These are phyloP conservation scores for Rhododendron ovatum DNA, from an alignment of 148 eudicot genomes.

Conservation along the genomic window DNA sequence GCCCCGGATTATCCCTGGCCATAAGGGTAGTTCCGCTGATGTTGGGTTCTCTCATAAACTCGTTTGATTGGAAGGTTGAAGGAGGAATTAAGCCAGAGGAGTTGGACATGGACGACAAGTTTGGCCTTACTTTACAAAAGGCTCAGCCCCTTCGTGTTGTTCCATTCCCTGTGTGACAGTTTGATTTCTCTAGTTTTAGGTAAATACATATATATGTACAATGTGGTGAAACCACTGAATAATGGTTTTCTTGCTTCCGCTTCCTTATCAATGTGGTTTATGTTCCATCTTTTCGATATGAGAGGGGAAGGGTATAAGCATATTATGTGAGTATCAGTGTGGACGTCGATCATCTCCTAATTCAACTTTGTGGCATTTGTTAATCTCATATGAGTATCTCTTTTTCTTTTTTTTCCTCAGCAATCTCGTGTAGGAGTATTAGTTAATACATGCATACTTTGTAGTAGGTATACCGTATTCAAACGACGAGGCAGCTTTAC, in stretches of 20 bases:
- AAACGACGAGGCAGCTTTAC: too few species aligned
- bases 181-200: neutral
- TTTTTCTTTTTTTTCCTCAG: too few species aligned
- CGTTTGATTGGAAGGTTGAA: constrained; percentile 1
- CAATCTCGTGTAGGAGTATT: too few species aligned
- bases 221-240: neutral
- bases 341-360: too few species aligned
- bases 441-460: too few species aligned
- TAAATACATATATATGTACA: neutral
- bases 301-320: too few species aligned
- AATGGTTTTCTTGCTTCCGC: neutral
- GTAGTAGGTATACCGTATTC: too few species aligned
- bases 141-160: neutral
- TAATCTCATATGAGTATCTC: too few species aligned
- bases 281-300: too few species aligned
- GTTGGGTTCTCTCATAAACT: constrained; percentile 10
- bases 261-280: too few species aligned
- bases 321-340: too few species aligned
- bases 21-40: neutral
- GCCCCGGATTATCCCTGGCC: constrained; percentile 5
- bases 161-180: neutral
- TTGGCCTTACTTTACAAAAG: neutral
- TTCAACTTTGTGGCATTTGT: too few species aligned
- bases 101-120: neutral
- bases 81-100: neutral